Base-by-base conservation (phyloP, 2,329 filamentous ascomycete species). In the Talaromyces verruculosus region DNA sequence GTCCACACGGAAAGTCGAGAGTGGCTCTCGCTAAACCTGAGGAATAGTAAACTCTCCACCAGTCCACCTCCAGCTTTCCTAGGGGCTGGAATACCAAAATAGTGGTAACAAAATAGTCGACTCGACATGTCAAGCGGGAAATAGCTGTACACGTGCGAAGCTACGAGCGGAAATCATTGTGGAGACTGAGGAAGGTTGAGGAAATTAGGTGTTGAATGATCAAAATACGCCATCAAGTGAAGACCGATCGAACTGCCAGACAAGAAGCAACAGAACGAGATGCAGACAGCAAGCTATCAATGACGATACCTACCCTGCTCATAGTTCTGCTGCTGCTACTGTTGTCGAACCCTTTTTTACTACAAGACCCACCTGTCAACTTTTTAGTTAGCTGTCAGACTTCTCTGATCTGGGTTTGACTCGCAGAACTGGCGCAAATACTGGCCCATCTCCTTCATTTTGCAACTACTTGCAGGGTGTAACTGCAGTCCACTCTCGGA, bases 361-460 rank as follows among this genome's bases (percentile, higher is more conserved):
- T 39, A 30, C 6, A 22, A 58, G 65, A 51, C 59, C 65, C 65
- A 66, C 65, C 65, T 63, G 61, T 66, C 60, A 66, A 66, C 41
- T 58, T 58, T 51, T 58, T 47, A 57, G 13, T 43, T 55, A 55
- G 15, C 49, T 39, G 61, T 22, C 61, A 63, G 61, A 55, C 61
- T 63, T 55, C 49, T 57, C 39, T 58, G 13, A 45, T 64, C 51
- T 63, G 37, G 61, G 49, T 53, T 63, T 60, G 57, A 37, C 57
- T 60, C 57, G 37, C 57, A 60, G 57, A 45, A 30, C 19, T 45
- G 57, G 57, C 57, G 57, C 57, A 60, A 22, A 30, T 28, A 57
- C 45, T 62, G 37, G 45, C 60, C 43, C 60, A 53, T 37, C n/a
- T 62, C 30, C 51, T 57, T 64, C 51, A 43, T 47, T 39, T 64